These are phyloP conservation scores for Haematococcus lacustris DNA, from an alignment of 139 green algal species.

Conservation along the genomic window DNA sequence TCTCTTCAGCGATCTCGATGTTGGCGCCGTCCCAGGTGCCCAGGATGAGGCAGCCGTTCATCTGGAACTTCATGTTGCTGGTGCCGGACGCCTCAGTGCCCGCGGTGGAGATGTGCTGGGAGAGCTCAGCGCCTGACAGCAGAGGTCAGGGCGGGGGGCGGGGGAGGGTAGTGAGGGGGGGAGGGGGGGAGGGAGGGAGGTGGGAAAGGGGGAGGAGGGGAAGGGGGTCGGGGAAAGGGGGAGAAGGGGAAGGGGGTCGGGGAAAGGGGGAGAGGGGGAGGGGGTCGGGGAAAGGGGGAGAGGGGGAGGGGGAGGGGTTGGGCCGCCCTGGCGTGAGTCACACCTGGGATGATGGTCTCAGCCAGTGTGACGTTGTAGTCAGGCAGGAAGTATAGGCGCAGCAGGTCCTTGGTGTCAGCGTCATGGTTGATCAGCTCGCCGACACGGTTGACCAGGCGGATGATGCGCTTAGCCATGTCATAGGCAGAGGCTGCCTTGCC, in stretches of 20 bases:
- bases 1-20: conserved; percentile 86
- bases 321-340: too few relatives aligned
- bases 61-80: conserved; percentile 99
- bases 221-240: too few relatives aligned
- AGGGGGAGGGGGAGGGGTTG: too few relatives aligned
- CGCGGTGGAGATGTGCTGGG: conserved; percentile 95
- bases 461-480: conserved; percentile 97
- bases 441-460: conserved; percentile 89
- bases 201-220: too few relatives aligned
- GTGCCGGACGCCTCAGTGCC: conserved; percentile 95
- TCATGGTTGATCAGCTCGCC: conserved; percentile 84
- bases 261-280: too few relatives aligned
- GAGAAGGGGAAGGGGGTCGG: too few relatives aligned
- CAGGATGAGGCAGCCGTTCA: conserved; percentile 85
- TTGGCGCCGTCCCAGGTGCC: conserved; percentile 87
- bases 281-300: too few relatives aligned
- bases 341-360: conserved; percentile 85
- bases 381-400: conserved; percentile 82
- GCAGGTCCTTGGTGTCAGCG: conserved; percentile 57
- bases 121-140: conserved; percentile 72
- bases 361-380: conserved; percentile 98
- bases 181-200: too few relatives aligned
- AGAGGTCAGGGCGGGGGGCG: too few relatives aligned
- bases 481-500: conserved; percentile 98
- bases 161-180: too few relatives aligned